These are phyloP conservation scores for Pestalotiopsis fici DNA, from an alignment of 2,329 filamentous ascomycete genomes.

Conservation along the genomic window DNA sequence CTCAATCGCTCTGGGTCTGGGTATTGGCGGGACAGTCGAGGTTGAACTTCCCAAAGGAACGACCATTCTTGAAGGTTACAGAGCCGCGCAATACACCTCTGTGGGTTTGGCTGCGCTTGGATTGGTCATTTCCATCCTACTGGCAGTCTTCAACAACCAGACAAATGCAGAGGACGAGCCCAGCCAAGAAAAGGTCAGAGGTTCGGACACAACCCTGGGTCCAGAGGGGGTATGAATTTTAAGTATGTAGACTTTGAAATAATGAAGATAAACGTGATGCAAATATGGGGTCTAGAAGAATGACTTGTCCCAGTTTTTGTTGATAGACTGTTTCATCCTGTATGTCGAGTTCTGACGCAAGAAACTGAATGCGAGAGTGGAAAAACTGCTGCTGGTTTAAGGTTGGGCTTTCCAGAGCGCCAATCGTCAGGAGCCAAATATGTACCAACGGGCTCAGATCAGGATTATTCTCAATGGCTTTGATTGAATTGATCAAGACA, in stretches of 20 bases:
- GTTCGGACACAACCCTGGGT: background rate
- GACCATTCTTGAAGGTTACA: conserved; percentile 20
- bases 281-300: background rate
- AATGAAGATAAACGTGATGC: background rate
- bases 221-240: background rate
- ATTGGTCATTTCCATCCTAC: background rate
- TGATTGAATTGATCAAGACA: background rate
- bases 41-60: conserved; percentile 29
- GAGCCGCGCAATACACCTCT: conserved; percentile 22
- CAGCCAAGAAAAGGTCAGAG: background rate
- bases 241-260: background rate
- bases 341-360: background rate
- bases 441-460: background rate
- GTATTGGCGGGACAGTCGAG: conserved; percentile 67
- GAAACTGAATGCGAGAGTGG: background rate
- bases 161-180: background rate
- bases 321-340: background rate
- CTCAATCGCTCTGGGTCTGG: conserved; percentile 65
- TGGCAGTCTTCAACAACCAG: background rate
- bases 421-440: background rate
- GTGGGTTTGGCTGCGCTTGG: conserved; percentile 23
- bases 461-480: background rate
- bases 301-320: background rate
- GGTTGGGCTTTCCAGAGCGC: background rate
- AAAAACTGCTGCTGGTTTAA: background rate